phyloP scores from a whole-genome alignment of 140 eudicot species.

The Senecio squalidus region DNA sequence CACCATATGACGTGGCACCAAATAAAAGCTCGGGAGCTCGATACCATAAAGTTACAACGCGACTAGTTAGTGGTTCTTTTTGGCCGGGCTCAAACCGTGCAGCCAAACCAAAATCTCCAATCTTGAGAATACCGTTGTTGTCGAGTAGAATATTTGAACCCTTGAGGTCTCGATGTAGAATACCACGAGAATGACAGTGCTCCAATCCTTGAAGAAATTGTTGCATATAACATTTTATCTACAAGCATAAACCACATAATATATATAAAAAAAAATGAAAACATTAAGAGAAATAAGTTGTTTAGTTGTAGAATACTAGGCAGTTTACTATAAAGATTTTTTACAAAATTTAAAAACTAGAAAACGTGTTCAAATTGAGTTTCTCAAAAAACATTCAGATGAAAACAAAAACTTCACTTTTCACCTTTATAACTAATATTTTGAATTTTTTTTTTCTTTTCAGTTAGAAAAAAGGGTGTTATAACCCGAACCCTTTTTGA shows the following conservation, averaged over 20 bases:
- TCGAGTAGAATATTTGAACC: slow-evolving; percentile 80
- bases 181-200: slow-evolving; percentile 83
- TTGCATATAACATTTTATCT: slow-evolving; percentile 92
- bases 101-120: slow-evolving; percentile 94
- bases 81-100: slow-evolving; percentile 53
- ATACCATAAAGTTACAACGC: slow-evolving; percentile 93
- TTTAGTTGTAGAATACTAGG: too few relatives aligned
- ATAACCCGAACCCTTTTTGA: too few relatives aligned
- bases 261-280: slow-evolving; percentile 2
- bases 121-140: slow-evolving; percentile 68
- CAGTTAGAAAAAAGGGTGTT: too few relatives aligned
- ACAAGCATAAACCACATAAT: slow-evolving; percentile 13
- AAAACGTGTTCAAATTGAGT: too few relatives aligned
- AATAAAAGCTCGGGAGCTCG: slow-evolving; percentile 92
- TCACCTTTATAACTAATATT: too few relatives aligned
- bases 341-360: too few relatives aligned
- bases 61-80: slow-evolving; percentile 75
- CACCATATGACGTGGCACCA: slow-evolving; percentile 83
- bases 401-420: too few relatives aligned
- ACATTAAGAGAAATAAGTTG: neutral
- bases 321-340: too few relatives aligned
- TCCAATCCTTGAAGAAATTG: slow-evolving; percentile 78
- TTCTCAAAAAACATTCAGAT: too few relatives aligned
- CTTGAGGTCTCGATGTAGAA: slow-evolving; percentile 94
- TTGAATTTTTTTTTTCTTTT: too few relatives aligned